Evolutionary conservation across 257 asterid species (phyloP), one percentile per base, ranked within the genome.

Genomic region (Anisodus acutangulus): DNA sequence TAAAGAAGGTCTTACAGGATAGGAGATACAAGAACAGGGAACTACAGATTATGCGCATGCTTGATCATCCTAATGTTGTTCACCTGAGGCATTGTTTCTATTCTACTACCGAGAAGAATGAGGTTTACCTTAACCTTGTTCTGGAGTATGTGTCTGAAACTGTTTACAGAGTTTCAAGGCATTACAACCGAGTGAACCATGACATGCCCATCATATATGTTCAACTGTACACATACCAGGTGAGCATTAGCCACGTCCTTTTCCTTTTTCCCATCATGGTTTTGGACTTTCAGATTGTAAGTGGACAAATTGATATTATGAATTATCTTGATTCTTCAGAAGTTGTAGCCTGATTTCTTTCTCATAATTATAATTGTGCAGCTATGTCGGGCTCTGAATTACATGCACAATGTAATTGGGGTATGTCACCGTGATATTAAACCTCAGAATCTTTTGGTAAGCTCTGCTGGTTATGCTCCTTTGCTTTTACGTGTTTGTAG

Each of bases 391-490:
- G 91, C 96, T 78, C 87, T 94, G 69, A 91, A 95, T 62, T 94
- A 94, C 88, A 92, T 93, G 55, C 98, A 93, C 85, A 92, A 93
- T 80, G 90, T 92, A 78, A 87, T 92, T 93, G 98, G 98, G 66
- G 97, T 94, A 82, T 94, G 98, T 88, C 98, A 94, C 90, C 91
- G 98, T 87, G 98, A 94, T 83, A 93, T 94, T 83, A 94, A 94
- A 87, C 98, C 98, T 76, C 97, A 94, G 79, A 94, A 94, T 85
- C 87, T 94, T 79, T 88, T 94, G 95, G 97, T 93, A 83, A 84
- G 89, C 86, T 67, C 35, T 78, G 15, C 53, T 79, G 51, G 53
- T 53, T 76, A 76, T 26, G 15, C 64, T 76, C 64, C 81, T 53
- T 39, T 53, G 3, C 47, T 76, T 76, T 39, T 76, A 51, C 64